Base-by-base conservation (phyloP, 805 yeast species). In the Yarrowia bubula region DNA sequence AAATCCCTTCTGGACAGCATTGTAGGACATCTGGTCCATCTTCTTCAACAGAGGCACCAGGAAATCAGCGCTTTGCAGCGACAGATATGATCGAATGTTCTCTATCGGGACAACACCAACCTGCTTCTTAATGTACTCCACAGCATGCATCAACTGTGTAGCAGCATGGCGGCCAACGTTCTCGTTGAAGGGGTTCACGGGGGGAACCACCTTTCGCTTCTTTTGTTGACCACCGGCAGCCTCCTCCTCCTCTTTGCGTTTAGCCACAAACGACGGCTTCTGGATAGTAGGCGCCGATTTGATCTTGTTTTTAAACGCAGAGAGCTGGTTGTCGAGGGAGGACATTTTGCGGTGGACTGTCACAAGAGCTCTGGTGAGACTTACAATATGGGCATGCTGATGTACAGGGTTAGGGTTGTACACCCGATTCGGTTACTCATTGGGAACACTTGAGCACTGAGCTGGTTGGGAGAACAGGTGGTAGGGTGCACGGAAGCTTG, bases 71-170 rank as follows among this genome's bases (percentile, higher is more conserved):
- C 83, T 85, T 32, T 82, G 81, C 31, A 84, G 75, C 17, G 84
- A 85, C 68, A 95, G 76, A 71, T 90, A 87, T 47, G 84, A 82
- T 71, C 86, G 86, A 50, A 93, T 76, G 65, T 87, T 88, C 32
- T 80, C 78, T 6, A 90, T 81, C 6, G 84, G 75, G 1, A 92
- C 86, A 0, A 97, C 91, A 28, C 81, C 75, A 69, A 90, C 96
- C 65, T 84, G 69, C 60, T 68, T 69, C 71, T 91, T 92, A 67
- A 95, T 86, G 73, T 86, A 89, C 73, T 95, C 98, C 17, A 95
- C 95, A 1, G 98, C 98, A 73, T 92, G 84, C 72, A 90, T 87
- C 64, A 95, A 80, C 74, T 91, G 90, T 4, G 98, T 92, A 4
- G 96, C 89, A 65, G 88, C 82, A 74, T 90, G 96, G 47, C 69